Base-by-base conservation (phyloP, 768 basidiomycete genomes). In the Auriculariales sp. region DNA sequence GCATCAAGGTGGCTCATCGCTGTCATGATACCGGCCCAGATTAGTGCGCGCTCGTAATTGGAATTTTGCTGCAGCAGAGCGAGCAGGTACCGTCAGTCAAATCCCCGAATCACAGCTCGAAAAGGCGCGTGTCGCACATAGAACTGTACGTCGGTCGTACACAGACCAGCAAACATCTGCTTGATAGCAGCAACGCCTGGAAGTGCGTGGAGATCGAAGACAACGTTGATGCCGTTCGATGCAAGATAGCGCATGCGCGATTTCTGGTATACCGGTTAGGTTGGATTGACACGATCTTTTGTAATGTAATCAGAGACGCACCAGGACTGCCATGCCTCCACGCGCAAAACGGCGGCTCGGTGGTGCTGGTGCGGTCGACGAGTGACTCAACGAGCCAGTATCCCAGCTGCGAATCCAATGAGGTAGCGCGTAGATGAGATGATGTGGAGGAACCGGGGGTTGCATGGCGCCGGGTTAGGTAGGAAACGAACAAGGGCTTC, bases 1-100 rank as follows among this genome's bases (percentile, higher is more conserved):
- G 83, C 71, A 58, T 87, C 79, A 29, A 82, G 63, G 55, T 89
- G 86, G 1, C 81, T 66, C 3, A 89, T 65, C 9, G 72, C 63
- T 1, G 86, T 81, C 79, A 88, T 87, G 17, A 88, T 81, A 11
- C 78, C 78, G 0, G 83, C 77, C 86, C 86, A 89, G n/a, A 80
- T 65, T 42, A 89, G 66, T 6, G 86, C 86, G 4, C 86, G 79
- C 52, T 77, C 73, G 54, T 84, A 89, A 60, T 89, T 89, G 17
- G 33, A 15, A 31, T 24, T 28, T 12, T 6, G 39, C 12, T 9
- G 22, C 3, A 44, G 39, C 39, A 15, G 31, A 32, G 27, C 48
- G 22, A 53, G 33, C n/a, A 25, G 42, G 1, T n/a, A n/a, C n/a
- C n/a, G 35, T 49, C 19, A 42, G 55, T 51, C 49, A 46, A 27